Percentiles rank a stretch among this genome's conserved stretches.
Evolutionary conservation across 495 filamentous ascomycete species (phyloP).

Genomic region (Entonaema liquescens): DNA sequence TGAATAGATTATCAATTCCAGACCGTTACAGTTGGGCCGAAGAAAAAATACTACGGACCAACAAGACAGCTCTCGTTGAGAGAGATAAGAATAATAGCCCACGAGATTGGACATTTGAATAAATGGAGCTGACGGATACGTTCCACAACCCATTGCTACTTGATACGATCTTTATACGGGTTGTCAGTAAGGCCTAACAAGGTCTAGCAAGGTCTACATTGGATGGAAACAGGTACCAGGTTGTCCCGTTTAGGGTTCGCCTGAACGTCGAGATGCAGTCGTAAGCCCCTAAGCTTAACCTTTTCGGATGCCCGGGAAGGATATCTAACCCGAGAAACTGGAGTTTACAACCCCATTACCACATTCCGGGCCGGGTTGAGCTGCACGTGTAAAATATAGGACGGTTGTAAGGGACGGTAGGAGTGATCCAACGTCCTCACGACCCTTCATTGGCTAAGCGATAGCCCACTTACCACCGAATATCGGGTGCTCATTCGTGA

Average conservation of each 20-base stretch:
- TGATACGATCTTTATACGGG: not conserved
- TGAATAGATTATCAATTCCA: not conserved
- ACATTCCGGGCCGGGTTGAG: not conserved
- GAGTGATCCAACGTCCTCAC: constrained; percentile 1
- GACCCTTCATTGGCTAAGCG: not conserved
- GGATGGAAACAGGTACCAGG: not conserved
- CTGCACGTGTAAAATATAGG: constrained; percentile 2
- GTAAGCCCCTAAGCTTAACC: constrained; percentile 19
- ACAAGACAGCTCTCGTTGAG: not conserved
- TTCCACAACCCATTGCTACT: not conserved
- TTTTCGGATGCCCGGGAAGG: constrained; percentile 26
- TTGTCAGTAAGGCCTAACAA: not conserved
- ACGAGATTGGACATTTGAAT: not conserved
- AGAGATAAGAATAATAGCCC: not conserved
- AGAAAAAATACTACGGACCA: not conserved
- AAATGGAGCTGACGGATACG: not conserved
- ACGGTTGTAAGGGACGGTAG: not conserved
- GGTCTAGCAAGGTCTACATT: not conserved
- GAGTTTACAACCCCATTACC: not conserved
- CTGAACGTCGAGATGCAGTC: constrained; percentile 2
- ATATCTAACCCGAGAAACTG: constrained; percentile 3
- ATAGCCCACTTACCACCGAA: constrained; percentile 13
- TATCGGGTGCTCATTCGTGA: constrained; percentile 1
- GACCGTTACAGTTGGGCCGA: not conserved
- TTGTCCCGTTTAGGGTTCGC: constrained; percentile 15